Base-by-base conservation (phyloP, 129 eudicot species). In the Pseudognaphalium luteoalbum region DNA sequence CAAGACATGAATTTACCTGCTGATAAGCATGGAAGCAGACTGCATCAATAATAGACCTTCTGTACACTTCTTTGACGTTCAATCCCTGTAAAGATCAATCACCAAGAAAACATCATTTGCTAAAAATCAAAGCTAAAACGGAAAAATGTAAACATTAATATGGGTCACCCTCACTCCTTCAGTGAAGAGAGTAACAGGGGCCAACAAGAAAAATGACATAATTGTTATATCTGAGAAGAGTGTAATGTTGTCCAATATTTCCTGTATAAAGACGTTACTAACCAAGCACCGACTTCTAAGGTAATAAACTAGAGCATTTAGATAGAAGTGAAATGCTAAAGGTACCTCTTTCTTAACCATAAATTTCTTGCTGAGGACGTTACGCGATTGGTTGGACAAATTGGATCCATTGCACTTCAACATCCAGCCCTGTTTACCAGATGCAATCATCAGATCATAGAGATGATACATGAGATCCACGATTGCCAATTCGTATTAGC, bases 351-450 rank as follows among this genome's bases (percentile, higher is more conserved):
- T 95, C 91, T 90, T 90, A 78, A 95, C 97, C 99, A 95, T 95
- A 61, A 94, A 87, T 85, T 91, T 94, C 77, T 94, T 94, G 90
- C 98, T 94, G 52, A 94, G 96, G 70, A 94, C 98, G 77, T 94
- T 94, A 58, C 97, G 96, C 16, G 99, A 95, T 81, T 95, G 99
- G 73, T 86, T 87, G 4, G 97, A 89, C 88, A 95, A 57, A 83
- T 95, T 95, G 67, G 99, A 95, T 79, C 99, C 99, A 95, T 95
- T 61, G 99, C 99, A 85, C 97, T 91, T 94, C 92, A 95, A 80
- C 91, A 95, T 47, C 97, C 97, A 57, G 93, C 93, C 97, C 97
- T 84, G 78, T 35, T 80, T 61, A 81, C 68, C 66, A 75, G 50
- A 58, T 80, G 30, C 66, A 51, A 80, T 61, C 34, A 50, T 73